Evolutionary conservation across 148 eudicot genomes (phyloP).

Genomic region (Drosera capensis): DNA sequence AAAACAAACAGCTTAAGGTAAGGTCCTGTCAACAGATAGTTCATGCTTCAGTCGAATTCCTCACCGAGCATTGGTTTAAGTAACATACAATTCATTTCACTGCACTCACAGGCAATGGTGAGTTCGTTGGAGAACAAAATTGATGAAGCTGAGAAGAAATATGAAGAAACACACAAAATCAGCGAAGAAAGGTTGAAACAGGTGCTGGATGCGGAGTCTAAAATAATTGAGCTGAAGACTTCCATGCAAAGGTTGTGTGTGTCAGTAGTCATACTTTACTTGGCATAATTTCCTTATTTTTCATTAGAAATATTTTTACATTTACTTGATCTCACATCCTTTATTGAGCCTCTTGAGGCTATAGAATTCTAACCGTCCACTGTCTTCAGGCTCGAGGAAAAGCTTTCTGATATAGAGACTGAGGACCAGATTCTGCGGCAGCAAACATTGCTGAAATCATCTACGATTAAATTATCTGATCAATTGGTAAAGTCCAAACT

Average conservation of each 20-base stretch:
- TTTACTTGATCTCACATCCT: too few species aligned
- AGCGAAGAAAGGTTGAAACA: conserved; percentile 68
- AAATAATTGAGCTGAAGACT: conserved; percentile 63
- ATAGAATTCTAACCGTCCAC: too few species aligned
- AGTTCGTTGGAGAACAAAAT: conserved; percentile 58
- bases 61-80: too few species aligned
- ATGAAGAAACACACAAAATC: conserved; percentile 38
- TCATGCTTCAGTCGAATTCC: too few species aligned
- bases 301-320: too few species aligned
- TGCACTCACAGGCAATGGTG: conserved; percentile 44
- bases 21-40: too few species aligned
- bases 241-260: conserved; percentile 46
- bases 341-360: too few species aligned
- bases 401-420: conserved; percentile 45
- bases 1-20: too few species aligned
- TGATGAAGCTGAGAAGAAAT: conserved; percentile 51
- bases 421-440: conserved; percentile 39
- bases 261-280: not conserved
- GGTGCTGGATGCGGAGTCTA: conserved; percentile 62
- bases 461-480: conserved; percentile 37
- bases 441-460: conserved; percentile 30
- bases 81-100: too few species aligned
- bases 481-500: conserved; percentile 1
- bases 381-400: conserved; percentile 87
- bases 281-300: too few species aligned